Evolutionary conservation across 176 grass and related monocot species (phyloP).

Genomic region (Metroxylon sagu): DNA sequence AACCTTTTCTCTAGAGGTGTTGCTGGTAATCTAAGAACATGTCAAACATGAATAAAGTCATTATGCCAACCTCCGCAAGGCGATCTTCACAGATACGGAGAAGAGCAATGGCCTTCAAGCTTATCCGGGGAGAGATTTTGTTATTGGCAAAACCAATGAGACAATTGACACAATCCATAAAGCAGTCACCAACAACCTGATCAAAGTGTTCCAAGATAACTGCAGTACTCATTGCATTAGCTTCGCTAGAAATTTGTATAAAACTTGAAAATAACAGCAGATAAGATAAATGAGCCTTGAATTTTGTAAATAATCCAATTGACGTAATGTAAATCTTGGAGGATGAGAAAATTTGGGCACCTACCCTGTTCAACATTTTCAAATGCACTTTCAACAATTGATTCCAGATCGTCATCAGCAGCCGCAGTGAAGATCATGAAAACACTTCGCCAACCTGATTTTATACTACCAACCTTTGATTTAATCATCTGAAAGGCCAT

Average conservation of each 20-base stretch:
- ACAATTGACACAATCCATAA: slow-evolving; percentile 99
- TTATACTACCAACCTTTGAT: slow-evolving; percentile 99
- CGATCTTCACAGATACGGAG: slow-evolving; percentile 99
- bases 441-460: slow-evolving; percentile 94
- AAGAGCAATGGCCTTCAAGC: slow-evolving; percentile 99
- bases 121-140: slow-evolving; percentile 83
- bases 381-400: slow-evolving; percentile 96
- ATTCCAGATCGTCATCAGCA: slow-evolving; percentile 82
- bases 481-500: slow-evolving; percentile 73
- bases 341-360: slow-evolving; percentile 14
- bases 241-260: slow-evolving; percentile 1
- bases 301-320: too few species aligned
- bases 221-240: slow-evolving; percentile 27
- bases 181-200: slow-evolving; percentile 96
- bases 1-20: too few species aligned
- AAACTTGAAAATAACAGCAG: neutral
- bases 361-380: slow-evolving; percentile 96
- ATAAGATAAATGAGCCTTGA: slow-evolving; percentile 1
- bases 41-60: neutral
- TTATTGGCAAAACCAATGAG: slow-evolving; percentile 99
- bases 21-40: too few species aligned
- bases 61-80: slow-evolving; percentile 80
- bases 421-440: slow-evolving; percentile 99
- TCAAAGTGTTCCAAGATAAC: slow-evolving; percentile 99
- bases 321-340: neutral